Evolutionary conservation across 805 yeast species (phyloP), one percentile per base, ranked within the genome.

Genomic region (Wickerhamiella nectarea): DNA sequence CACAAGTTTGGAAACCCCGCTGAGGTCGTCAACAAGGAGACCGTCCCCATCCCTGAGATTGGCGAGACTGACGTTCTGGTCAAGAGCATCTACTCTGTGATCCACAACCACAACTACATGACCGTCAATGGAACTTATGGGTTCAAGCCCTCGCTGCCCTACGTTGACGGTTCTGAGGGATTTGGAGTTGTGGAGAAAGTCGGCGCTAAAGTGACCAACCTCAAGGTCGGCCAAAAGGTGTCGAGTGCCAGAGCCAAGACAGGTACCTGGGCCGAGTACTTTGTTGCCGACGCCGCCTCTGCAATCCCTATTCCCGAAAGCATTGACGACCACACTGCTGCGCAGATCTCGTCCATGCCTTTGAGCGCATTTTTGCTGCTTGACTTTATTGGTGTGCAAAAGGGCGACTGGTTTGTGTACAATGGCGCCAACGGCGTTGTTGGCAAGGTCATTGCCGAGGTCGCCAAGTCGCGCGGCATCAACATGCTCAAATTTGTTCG

Each of bases 241-340:
- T 31, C 39, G 18, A 34, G 25, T 10, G 44, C 31, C 2, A 18
- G 18, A 5, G 34, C 39, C 22, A 19, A 34, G 19, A 33, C 38
- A 12, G 44, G 44, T 14, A 41, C 39, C 22, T 41, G 44, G 44
- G 44, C 44, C 36, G 29, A 41, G 44, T 41, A 41, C 37, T 41
- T 41, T 35, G 36, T 28, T 2, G 36, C 39, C 22, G 38, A 34
- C 20, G 44, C 39, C 4, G 21, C 10, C 11, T n/a, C 35, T 3
- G 39, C 25, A 4, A 33, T 41, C 7, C 39, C 44, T 12, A 4
- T 41, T 15, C 38, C 44, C 14, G 44, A 34, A 7, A 11, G 22
- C 10, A 28, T 41, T 35, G 36, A 31, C 25, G 44, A 41, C 25
- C n/a, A 41, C 22, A 31, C 34, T 12, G 44, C 44, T 19, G 44